Evolutionary conservation across 2,329 filamentous ascomycete genomes (phyloP), one percentile per base, ranked within the genome.

Genomic region (Corynespora cassiicola): DNA sequence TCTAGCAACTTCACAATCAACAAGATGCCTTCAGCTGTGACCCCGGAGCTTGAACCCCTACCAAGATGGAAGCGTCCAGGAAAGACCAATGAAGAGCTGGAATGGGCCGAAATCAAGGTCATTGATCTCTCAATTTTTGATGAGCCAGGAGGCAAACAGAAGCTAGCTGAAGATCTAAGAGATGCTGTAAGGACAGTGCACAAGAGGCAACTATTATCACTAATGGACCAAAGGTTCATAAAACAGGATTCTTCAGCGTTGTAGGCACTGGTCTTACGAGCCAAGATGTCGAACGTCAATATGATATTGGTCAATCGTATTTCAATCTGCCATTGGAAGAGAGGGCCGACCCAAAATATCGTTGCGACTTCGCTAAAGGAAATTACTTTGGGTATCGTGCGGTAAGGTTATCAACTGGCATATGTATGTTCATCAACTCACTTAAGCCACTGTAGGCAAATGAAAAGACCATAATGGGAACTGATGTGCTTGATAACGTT

Each of bases 81-180:
- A 7, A 57, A 61, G 31, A 63, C 58, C 5, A 47, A 34, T 1
- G 45, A 60, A 15, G 31, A 51, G 9, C 43, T 64, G 6, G 47
- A 60, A 8, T 63, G 58, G 47, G 56, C 54, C 12, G 59, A 63
- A 7, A 57, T 67, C 40, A 56, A 59, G 31, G 44, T 58, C 28
- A 56, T 65, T 34, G 56, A 63, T 46, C 68, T 84, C 0, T 73
- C 73, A 11, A 69, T 70, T 11, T 82, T 80, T 47, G 76, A 81
- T 19, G 62, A 74, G 12, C 76, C 78, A 0, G 76, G 73, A 2
- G 79, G 78, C 3, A 82, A 80, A 50, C 62, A 79, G 33, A 69
- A 67, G 22, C 66, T 84, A 1, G 77, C 78, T 2, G 69, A 73
- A 25, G 75, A 82, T 42, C 66, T 84, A 0, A 71, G 75, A 17